These are phyloP conservation scores for Candolleomyces aberdarensis DNA, from an alignment of 768 basidiomycete genomes.

Conservation along the genomic window DNA sequence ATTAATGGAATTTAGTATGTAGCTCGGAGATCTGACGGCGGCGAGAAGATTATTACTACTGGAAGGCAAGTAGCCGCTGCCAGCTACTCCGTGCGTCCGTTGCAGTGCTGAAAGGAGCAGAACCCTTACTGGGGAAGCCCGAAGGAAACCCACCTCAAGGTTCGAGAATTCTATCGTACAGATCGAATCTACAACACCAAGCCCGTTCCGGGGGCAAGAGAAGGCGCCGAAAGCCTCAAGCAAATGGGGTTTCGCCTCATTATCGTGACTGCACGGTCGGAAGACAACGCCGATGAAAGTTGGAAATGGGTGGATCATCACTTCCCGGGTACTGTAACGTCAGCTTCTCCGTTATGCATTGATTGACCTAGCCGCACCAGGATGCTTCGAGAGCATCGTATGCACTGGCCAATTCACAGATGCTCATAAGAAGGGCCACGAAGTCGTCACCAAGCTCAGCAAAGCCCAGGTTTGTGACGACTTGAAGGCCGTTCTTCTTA, in stretches of 20 bases:
- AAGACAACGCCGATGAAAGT: constrained; percentile 52
- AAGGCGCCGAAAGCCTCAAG: constrained; percentile 53
- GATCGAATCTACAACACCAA: constrained; percentile 42
- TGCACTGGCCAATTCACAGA: constrained; percentile 74
- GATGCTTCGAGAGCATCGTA: constrained; percentile 55
- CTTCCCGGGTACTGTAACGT: constrained; percentile 47
- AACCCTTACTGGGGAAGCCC: constrained; percentile 63
- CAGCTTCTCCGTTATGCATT: neutral
- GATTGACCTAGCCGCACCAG: constrained; percentile 20
- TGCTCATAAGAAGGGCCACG: constrained; percentile 40
- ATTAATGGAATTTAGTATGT: neutral
- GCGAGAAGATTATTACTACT: constrained; percentile 66
- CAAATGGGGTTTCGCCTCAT: constrained; percentile 66
- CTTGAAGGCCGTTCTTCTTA: constrained; percentile 60
- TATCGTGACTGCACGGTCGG: constrained; percentile 72
- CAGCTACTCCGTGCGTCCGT: neutral
- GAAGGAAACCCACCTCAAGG: constrained; percentile 55
- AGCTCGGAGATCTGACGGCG: neutral
- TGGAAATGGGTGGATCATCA: constrained; percentile 66
- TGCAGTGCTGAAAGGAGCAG: constrained; percentile 19
- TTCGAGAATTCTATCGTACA: constrained; percentile 55
- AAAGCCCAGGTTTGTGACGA: constrained; percentile 73
- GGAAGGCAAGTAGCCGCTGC: constrained; percentile 51
- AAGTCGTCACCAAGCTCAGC: constrained; percentile 53
- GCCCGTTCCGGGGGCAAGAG: constrained; percentile 60